Evolutionary conservation across 768 basidiomycete species (phyloP), one percentile per base, ranked within the genome.

Genomic region (Gelatoporia subvermispora): DNA sequence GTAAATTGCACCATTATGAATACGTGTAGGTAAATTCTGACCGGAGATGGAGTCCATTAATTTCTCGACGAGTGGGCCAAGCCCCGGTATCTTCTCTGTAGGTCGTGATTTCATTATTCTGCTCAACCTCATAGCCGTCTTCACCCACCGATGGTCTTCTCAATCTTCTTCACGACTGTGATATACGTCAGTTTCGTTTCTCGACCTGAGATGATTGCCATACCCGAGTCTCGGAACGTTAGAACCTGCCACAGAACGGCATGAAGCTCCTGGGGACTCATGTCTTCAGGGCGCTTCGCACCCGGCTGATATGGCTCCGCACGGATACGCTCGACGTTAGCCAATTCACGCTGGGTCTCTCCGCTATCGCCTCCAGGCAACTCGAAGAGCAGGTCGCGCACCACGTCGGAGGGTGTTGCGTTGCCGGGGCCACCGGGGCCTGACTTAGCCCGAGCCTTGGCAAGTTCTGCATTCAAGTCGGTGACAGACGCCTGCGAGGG

Each of bases 191-290:
- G n/a, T n/a, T 15, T 38, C 10, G 15, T 45, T 8, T 40, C 25
- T 35, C 7, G n/a, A 38, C 15, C 23, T 51, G 17, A 45, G 4
- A 37, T 17, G 20, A 60, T 75, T 10, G n/a, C n/a, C n/a, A n/a
- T 48, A 83, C 84, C 79, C 4, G 81, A 81, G 67, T 95, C 93
- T 43, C 91, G 75, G 69, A 94, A 94, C 22, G 73, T 82, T 62
- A 97, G 65, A 5, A 95, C 81, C 67, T 90, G 81, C 91, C 92
- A 94, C 18, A 94, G 68, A 2, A 83, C 80, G 1, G 78, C 69
- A 63, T 93, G 90, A 43, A 95, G 56, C 65, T 97, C 91, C 66
- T 94, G 89, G 3, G 93, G 92, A 44, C 69, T 82, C 91, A 97
- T 89, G 16, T 88, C 78, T 52, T 84, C 80, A 0, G 93, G 88